Percentiles rank a stretch among this genome's conserved stretches.
Evolutionary conservation across 495 filamentous ascomycete species (phyloP).

Genomic region (Neurospora africana): DNA sequence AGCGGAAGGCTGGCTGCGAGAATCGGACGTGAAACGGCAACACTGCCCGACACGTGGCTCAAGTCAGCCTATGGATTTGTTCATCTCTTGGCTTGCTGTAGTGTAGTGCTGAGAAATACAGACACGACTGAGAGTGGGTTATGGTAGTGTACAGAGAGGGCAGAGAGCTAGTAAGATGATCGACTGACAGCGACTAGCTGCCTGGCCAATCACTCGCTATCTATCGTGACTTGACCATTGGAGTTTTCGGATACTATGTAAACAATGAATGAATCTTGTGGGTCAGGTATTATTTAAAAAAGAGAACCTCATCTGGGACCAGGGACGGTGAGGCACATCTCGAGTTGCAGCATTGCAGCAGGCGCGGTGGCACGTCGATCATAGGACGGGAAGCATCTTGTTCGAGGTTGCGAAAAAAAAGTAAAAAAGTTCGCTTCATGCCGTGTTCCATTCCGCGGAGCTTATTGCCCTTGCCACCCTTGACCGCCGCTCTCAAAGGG

Average conservation of each 20-base stretch:
- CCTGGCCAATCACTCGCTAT: neutral
- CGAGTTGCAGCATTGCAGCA: neutral
- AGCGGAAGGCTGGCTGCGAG: neutral
- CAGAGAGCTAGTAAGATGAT: neutral
- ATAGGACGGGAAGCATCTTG: neutral
- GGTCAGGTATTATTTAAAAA: neutral
- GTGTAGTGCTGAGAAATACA: neutral
- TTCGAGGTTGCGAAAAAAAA: neutral
- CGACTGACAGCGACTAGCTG: neutral
- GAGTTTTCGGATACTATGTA: neutral
- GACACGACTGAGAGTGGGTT: neutral
- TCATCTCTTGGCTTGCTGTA: neutral
- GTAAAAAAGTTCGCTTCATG: neutral
- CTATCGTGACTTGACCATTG: neutral
- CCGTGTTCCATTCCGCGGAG: neutral
- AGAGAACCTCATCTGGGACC: neutral
- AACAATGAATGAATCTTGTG: neutral
- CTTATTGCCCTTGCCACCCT: neutral
- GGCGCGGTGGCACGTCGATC: neutral
- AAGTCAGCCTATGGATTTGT: neutral
- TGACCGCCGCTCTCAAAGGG: neutral
- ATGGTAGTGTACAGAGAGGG: neutral
- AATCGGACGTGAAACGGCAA: neutral
- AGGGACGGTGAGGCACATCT: neutral
- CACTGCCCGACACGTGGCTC: neutral